phyloP scores from a whole-genome alignment of 202 grass and related monocot species.

The Bolboschoenoplectus hybrid region DNA sequence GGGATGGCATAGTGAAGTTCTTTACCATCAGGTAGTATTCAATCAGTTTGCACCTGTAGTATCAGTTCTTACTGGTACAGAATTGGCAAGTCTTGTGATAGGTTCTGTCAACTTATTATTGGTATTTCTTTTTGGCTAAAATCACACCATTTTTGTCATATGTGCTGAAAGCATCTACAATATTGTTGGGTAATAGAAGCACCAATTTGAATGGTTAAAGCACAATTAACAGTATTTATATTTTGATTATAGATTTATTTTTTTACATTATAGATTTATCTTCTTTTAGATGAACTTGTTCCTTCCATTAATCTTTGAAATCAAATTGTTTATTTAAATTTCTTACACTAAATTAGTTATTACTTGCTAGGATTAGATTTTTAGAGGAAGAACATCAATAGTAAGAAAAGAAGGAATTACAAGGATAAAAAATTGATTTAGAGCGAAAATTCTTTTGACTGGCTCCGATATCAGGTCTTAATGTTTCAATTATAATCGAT shows the following conservation, averaged over 20 bases:
- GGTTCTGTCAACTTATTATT: background rate
- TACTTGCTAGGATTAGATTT: background rate
- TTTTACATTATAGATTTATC: too few species aligned
- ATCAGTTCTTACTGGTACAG: background rate
- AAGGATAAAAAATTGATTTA: background rate
- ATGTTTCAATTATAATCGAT: background rate
- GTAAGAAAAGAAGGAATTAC: background rate
- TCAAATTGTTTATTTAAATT: background rate
- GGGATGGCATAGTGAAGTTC: background rate
- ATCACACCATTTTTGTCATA: background rate
- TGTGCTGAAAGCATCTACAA: background rate
- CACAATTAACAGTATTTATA: background rate
- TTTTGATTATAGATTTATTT: background rate
- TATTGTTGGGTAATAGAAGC: background rate
- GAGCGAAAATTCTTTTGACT: background rate
- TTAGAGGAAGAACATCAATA: background rate
- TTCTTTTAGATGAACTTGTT: background rate
- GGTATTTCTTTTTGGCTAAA: background rate
- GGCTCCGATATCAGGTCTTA: background rate
- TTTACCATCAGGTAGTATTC: background rate
- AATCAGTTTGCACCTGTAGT: background rate
- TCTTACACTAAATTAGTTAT: background rate
- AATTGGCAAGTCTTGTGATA: background rate
- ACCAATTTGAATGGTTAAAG: constrained; percentile 3
- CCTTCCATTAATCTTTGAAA: background rate